phyloP scores from a whole-genome alignment of 306 rosid species.

The Malus fusca region DNA sequence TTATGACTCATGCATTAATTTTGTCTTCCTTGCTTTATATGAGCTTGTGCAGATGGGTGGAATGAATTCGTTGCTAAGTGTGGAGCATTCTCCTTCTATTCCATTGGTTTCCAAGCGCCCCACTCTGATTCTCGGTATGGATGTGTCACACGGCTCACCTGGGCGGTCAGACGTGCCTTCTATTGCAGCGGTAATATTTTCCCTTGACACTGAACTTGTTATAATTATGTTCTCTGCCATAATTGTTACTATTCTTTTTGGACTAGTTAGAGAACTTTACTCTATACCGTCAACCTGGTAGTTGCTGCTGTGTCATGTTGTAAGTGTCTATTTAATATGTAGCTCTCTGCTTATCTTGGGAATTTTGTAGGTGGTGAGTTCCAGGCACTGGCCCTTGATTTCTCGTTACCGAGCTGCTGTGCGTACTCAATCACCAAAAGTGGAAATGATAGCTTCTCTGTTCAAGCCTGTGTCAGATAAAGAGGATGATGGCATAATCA shows the following conservation, averaged over 20 bases:
- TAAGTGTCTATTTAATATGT: neutral
- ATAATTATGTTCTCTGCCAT: neutral
- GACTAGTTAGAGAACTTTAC: neutral
- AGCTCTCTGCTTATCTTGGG: neutral
- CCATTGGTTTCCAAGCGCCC: slow-evolving; percentile 26
- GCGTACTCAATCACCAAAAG: slow-evolving; percentile 75
- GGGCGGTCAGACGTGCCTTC: slow-evolving; percentile 33
- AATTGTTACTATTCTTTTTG: neutral
- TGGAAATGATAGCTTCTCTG: slow-evolving; percentile 74
- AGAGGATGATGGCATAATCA: slow-evolving; percentile 68
- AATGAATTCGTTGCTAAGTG: slow-evolving; percentile 26
- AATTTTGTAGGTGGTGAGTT: slow-evolving; percentile 64
- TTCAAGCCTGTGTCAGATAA: slow-evolving; percentile 56
- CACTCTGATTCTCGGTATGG: slow-evolving; percentile 47
- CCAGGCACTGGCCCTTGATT: slow-evolving; percentile 79
- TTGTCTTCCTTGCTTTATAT: neutral
- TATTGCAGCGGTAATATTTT: slow-evolving; percentile 37
- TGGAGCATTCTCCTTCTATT: slow-evolving; percentile 13
- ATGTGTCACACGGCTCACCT: slow-evolving; percentile 50
- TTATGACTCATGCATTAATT: neutral
- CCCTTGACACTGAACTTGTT: neutral
- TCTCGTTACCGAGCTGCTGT: slow-evolving; percentile 80
- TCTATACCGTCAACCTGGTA: neutral
- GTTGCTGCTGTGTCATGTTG: neutral
- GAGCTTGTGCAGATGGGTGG: slow-evolving; percentile 34